phyloP scores from a whole-genome alignment of 1,284 basidiomycete species.

The Rhodotorula glutinis region DNA sequence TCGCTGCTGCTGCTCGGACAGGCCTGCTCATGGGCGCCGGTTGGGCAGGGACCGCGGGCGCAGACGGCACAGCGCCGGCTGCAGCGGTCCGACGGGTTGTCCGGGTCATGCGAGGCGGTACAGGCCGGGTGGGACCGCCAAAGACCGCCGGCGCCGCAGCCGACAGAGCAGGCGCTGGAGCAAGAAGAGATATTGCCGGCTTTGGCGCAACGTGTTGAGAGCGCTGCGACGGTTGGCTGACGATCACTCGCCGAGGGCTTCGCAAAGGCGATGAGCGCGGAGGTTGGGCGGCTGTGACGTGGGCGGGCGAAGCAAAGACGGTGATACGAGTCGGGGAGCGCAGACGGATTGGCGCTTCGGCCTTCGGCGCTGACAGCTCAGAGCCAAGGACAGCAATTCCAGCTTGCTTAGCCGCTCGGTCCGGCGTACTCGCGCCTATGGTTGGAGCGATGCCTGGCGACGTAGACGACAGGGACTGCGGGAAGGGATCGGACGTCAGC shows the following conservation, averaged over 20 bases:
- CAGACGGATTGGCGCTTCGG: too few species aligned
- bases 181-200: background rate
- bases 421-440: too few species aligned
- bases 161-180: background rate
- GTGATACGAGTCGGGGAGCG: background rate
- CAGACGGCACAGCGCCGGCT: background rate
- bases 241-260: slow-evolving; percentile 22
- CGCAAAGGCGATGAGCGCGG: slow-evolving; percentile 11
- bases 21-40: background rate
- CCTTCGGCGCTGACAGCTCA: too few species aligned
- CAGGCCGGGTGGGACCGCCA: background rate
- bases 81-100: slow-evolving; percentile 12
- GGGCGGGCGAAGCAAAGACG: background rate
- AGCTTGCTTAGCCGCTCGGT: too few species aligned
- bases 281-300: background rate
- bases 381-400: too few species aligned
- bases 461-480: too few species aligned
- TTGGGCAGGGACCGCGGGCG: background rate
- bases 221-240: background rate
- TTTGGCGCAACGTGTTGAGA: background rate
- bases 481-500: too few species aligned
- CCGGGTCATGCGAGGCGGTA: background rate
- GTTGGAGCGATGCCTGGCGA: too few species aligned
- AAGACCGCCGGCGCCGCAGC: background rate
- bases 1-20: background rate